Evolutionary conservation across 2,329 filamentous ascomycete genomes (phyloP).

Genomic region (Fusarium drepaniforme): DNA sequence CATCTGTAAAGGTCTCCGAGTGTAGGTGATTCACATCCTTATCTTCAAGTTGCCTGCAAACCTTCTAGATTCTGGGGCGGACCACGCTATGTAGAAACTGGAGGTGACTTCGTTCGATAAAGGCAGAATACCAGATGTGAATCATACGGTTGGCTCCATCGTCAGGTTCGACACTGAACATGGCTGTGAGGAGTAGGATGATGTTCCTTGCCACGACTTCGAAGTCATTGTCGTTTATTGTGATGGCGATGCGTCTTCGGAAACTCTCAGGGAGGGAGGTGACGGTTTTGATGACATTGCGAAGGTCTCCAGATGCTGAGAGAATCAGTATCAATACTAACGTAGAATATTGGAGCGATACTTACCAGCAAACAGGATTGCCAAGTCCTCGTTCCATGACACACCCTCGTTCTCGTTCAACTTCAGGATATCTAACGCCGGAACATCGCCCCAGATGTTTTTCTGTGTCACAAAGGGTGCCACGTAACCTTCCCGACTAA

Average conservation of each 20-base stretch:
- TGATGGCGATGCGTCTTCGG: neutral
- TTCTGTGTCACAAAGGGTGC: neutral
- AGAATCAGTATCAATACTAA: neutral
- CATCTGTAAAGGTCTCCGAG: neutral
- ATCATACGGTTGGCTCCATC: conserved; percentile 11
- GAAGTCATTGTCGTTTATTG: conserved; percentile 18
- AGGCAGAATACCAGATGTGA: conserved; percentile 24
- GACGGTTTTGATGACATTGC: conserved; percentile 19
- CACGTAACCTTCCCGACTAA: neutral
- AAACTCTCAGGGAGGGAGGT: neutral
- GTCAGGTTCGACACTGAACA: neutral
- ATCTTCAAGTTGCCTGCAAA: neutral
- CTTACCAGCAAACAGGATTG: conserved; percentile 21
- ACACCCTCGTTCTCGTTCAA: conserved; percentile 17
- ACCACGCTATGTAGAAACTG: neutral
- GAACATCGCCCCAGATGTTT: conserved; percentile 13
- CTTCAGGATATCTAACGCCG: conserved; percentile 20
- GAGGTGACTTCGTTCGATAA: conserved; percentile 9
- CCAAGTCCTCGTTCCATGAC: neutral
- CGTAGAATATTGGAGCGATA: neutral
- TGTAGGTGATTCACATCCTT: neutral
- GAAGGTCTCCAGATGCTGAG: conserved; percentile 23
- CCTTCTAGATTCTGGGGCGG: neutral
- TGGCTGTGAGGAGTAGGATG: conserved; percentile 11
- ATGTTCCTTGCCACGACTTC: conserved; percentile 20